Percentiles rank a stretch among this genome's conserved stretches.
Conservation (phyloP, 2,329 filamentous ascomycete genomes). For the Xylaria sp. region DNA sequence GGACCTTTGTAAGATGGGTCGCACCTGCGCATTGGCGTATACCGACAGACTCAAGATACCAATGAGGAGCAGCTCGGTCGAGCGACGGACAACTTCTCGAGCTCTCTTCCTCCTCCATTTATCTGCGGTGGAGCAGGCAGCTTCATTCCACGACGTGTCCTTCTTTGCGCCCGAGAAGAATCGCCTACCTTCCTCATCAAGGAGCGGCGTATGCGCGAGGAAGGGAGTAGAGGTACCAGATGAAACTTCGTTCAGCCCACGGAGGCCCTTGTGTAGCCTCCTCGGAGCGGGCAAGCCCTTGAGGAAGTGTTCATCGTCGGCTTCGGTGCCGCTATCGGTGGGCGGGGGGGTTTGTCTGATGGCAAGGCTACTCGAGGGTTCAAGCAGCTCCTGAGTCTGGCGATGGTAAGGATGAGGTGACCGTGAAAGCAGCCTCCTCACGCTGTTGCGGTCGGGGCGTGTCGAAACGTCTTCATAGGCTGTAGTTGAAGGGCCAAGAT, state of each 20-base stretch:
- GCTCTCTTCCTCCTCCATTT: conserved; percentile 58
- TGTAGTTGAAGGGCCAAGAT: conserved; percentile 53
- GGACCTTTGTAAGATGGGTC: conserved; percentile 58
- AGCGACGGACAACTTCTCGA: conserved; percentile 63
- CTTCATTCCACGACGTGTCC: conserved; percentile 36
- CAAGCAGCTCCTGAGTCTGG: conserved; percentile 65
- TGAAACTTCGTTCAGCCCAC: conserved; percentile 65
- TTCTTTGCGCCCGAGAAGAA: conserved; percentile 39
- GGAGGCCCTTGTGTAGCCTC: conserved; percentile 81
- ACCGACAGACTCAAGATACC: conserved; percentile 61
- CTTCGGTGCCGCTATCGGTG: conserved; percentile 93
- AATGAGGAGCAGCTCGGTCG: conserved; percentile 63
- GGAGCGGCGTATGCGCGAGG: conserved; percentile 57
- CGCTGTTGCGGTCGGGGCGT: conserved; percentile 50
- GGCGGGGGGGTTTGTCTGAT: conserved; percentile 67
- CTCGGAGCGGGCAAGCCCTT: conserved; percentile 85
- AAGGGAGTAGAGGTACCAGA: conserved; percentile 67
- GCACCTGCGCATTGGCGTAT: conserved; percentile 58
- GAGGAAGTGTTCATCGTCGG: conserved; percentile 91
- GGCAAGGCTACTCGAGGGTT: conserved; percentile 59
- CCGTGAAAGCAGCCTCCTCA: conserved; percentile 63
- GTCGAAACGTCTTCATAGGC: conserved; percentile 42
- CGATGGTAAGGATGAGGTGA: conserved; percentile 76
- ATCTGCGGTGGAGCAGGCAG: conserved; percentile 47
- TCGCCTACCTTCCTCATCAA: conserved; percentile 54